Base-by-base conservation (phyloP, 2,329 filamentous ascomycete species). In the Microdochium nivale region DNA sequence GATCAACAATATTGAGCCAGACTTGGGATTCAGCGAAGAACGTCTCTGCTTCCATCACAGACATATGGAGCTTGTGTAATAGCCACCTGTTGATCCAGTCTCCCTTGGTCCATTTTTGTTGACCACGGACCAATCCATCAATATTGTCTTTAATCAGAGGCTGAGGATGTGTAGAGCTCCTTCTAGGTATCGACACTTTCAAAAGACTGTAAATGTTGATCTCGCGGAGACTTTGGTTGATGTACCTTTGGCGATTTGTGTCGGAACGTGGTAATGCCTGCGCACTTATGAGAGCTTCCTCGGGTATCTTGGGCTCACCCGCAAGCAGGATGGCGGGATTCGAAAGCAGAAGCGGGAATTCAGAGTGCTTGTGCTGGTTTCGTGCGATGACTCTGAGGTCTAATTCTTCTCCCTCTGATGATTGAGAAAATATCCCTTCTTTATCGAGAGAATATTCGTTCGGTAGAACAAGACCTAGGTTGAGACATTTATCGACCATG, bases 1-100 rank as follows among this genome's bases (percentile, higher is more conserved):
- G 43, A 51, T 70, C 67, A 9, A 62, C 57, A 16, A 73, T 64
- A 19, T 59, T 59, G 16, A 70, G 56, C 5, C 40, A 54, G 4
- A 55, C 51, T 13, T 63, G 58, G 49, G 70, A 72, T 5, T 66
- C 63, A 10, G 64, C 59, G 53, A 73, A 70, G 8, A 80, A 65
- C 2, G 74, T 59, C 51, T 71, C 63, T 1, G 66, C 74, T 53
- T 76, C 71, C 51, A 78, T 59, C 0, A 74, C 66, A 2, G 73
- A 76, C 14, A 67, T 64, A 33, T 75, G 70, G 40, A 81, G 66
- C 43, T 73, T 71, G 48, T 80, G 74, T 13, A 80, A 66, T 2
- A 81, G 62, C 78, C 78, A 81, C 40, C 74, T 67, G 55, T 74
- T 74, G 57, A 81, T 70, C 52, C 70, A 77, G 49, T 77, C 71